Percentiles rank a stretch among this genome's conserved stretches.
phyloP scores from a whole-genome alignment of 108 stramenopile genomes.

The Epipyxis sp. region DNA sequence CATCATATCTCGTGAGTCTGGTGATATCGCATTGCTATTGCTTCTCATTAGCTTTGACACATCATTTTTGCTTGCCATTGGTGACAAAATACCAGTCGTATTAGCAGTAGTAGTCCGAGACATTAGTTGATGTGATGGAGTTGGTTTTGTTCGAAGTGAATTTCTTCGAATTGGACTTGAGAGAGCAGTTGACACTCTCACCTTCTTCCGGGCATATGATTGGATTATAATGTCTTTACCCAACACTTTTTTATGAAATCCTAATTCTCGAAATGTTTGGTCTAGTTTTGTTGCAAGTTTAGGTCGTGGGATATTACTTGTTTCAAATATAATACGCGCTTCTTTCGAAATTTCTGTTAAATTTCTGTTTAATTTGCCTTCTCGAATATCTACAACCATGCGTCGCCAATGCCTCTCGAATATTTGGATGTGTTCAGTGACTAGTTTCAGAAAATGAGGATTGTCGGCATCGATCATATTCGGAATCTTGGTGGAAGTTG shows the following conservation, averaged over 20 bases:
- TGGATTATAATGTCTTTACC: slow-evolving; percentile 24
- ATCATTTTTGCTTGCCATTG: too few relatives aligned
- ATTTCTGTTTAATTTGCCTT: background rate
- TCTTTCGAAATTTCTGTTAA: background rate
- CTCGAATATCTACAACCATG: slow-evolving; percentile 26
- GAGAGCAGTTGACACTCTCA: too few relatives aligned
- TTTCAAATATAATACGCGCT: background rate
- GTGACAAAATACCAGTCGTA: background rate
- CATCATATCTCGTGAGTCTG: too few relatives aligned
- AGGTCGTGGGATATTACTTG: slow-evolving; percentile 6
- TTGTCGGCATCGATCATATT: background rate
- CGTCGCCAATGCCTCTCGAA: slow-evolving; percentile 27
- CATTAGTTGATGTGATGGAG: too few relatives aligned
- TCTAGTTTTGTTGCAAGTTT: background rate
- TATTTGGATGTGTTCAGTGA: slow-evolving; percentile 16
- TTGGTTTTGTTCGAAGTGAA: too few relatives aligned
- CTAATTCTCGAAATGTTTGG: background rate
- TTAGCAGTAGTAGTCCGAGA: background rate
- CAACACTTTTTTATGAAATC: slow-evolving; percentile 30
- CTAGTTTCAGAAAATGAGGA: background rate
- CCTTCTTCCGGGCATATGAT: background rate
- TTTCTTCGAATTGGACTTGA: too few relatives aligned
- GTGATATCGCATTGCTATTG: too few relatives aligned
- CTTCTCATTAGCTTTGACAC: too few relatives aligned
- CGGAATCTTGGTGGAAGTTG: too few relatives aligned